These are phyloP conservation scores for Hymenoscyphus occultus DNA, from an alignment of 2,329 filamentous ascomycete species.

Conservation along the genomic window DNA sequence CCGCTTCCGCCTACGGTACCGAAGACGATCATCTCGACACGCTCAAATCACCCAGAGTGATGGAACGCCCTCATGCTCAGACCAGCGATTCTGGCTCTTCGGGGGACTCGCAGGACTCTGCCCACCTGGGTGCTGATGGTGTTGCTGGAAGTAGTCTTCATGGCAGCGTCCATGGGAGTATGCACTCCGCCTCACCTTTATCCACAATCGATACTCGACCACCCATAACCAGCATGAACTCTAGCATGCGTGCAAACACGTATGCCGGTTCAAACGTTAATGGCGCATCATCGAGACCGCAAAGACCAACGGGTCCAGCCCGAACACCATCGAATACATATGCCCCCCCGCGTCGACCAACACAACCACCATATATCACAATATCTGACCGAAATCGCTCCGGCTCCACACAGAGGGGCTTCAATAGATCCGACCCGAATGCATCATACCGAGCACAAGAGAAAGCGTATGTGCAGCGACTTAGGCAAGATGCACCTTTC, in stretches of 20 bases:
- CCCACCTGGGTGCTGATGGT: constrained; percentile 21
- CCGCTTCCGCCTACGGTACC: constrained; percentile 50
- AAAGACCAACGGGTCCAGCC: constrained; percentile 65
- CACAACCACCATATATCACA: constrained; percentile 45
- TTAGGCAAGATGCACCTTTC: constrained; percentile 69
- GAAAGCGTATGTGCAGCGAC: constrained; percentile 88
- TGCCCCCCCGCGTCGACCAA: constrained; percentile 58
- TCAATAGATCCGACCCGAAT: constrained; percentile 59
- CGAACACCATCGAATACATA: constrained; percentile 79
- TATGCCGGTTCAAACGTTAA: constrained; percentile 42
- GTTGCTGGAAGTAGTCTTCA: constrained; percentile 21
- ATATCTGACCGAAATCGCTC: constrained; percentile 49
- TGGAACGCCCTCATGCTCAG: constrained; percentile 33
- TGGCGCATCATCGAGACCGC: constrained; percentile 51
- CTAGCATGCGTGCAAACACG: constrained; percentile 41
- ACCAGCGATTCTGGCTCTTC: constrained; percentile 46
- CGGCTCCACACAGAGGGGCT: constrained; percentile 50
- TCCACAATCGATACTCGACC: constrained; percentile 29
- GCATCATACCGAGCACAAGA: constrained; percentile 81
- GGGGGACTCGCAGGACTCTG: constrained; percentile 35
- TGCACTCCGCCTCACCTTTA: constrained; percentile 17
- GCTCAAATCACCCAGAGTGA: constrained; percentile 37
- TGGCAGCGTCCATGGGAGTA: constrained; percentile 20
- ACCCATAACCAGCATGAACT: constrained; percentile 29
- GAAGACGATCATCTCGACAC: constrained; percentile 46